Evolutionary conservation across 352 stramenopile genomes (phyloP).

Genomic region (Pythium folliculosum): DNA sequence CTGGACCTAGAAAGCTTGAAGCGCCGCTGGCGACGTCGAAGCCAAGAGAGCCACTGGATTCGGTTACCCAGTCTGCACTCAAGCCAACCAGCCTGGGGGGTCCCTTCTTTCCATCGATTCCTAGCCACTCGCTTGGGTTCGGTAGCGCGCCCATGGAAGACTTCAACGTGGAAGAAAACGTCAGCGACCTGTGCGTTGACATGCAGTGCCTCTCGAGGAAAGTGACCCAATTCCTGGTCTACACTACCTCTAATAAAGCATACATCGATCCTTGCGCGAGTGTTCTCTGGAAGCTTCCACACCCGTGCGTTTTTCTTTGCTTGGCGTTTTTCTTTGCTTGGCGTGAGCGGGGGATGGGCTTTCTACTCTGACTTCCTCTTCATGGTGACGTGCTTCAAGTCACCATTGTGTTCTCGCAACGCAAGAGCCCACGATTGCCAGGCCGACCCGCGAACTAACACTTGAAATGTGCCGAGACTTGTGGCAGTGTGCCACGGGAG

Average conservation of each 20-base stretch:
- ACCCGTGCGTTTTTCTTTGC: background rate
- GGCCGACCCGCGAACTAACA: too few relatives aligned
- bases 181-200: background rate
- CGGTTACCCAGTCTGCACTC: background rate
- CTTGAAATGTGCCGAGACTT: too few relatives aligned
- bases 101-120: slow-evolving; percentile 15
- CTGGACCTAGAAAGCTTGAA: background rate
- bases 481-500: too few relatives aligned
- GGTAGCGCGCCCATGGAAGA: background rate
- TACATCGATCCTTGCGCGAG: background rate
- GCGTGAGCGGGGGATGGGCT: too few relatives aligned
- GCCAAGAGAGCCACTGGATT: background rate
- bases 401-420: background rate
- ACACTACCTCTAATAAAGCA: slow-evolving; percentile 3
- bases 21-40: background rate
- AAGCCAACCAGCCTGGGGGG: background rate
- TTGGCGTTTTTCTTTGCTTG: background rate
- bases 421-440: too few relatives aligned
- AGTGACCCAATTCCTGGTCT: background rate
- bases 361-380: background rate
- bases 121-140: background rate
- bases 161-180: slow-evolving; percentile 25
- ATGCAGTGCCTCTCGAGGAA: background rate
- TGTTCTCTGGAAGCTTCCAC: slow-evolving; percentile 19
- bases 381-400: background rate